A percentile compares a stretch with the other conserved stretches of the same genome.
These are phyloP conservation scores for Chrysopogon serrulatus DNA, from an alignment of 176 grass and related monocot genomes.

Conservation along the genomic window DNA sequence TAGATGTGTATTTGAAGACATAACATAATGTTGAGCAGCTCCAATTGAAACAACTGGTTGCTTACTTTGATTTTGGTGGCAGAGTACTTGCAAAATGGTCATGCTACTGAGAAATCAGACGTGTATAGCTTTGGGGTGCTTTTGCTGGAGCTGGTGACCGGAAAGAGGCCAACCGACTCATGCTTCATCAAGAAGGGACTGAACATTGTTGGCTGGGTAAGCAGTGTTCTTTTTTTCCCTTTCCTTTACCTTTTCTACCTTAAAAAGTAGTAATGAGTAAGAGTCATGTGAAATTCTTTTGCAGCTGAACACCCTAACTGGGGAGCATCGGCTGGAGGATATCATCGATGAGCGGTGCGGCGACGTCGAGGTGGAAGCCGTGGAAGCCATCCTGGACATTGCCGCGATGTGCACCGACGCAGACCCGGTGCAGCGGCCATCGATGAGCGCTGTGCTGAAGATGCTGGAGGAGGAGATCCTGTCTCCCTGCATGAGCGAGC, in stretches of 20 bases:
- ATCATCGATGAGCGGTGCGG: slow-evolving; percentile 60
- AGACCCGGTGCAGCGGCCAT: slow-evolving; percentile 56
- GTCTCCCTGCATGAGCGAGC: slow-evolving; percentile 70
- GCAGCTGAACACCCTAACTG: slow-evolving; percentile 82
- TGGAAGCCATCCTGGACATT: slow-evolving; percentile 86
- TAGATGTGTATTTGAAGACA: neutral
- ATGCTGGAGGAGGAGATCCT: slow-evolving; percentile 98
- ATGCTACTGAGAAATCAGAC: slow-evolving; percentile 82
- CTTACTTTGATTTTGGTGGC: neutral
- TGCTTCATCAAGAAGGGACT: slow-evolving; percentile 82
- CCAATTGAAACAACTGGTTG: neutral
- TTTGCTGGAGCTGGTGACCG: slow-evolving; percentile 81
- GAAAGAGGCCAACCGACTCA: slow-evolving; percentile 81
- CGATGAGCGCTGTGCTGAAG: slow-evolving; percentile 78
- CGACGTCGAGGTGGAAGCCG: slow-evolving; percentile 69
- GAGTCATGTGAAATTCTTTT: neutral
- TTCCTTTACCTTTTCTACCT: neutral
- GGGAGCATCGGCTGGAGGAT: slow-evolving; percentile 76
- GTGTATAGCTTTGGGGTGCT: slow-evolving; percentile 95
- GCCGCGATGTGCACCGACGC: slow-evolving; percentile 91
- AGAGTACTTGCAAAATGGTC: slow-evolving; percentile 96
- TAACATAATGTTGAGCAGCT: neutral
- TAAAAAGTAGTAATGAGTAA: neutral
- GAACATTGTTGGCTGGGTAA: slow-evolving; percentile 98
- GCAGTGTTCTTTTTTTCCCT: slow-evolving; percentile 10